These are phyloP conservation scores for Saccharomyces uvarum DNA, from an alignment of 1,139 yeast genomes.

Conservation along the genomic window DNA sequence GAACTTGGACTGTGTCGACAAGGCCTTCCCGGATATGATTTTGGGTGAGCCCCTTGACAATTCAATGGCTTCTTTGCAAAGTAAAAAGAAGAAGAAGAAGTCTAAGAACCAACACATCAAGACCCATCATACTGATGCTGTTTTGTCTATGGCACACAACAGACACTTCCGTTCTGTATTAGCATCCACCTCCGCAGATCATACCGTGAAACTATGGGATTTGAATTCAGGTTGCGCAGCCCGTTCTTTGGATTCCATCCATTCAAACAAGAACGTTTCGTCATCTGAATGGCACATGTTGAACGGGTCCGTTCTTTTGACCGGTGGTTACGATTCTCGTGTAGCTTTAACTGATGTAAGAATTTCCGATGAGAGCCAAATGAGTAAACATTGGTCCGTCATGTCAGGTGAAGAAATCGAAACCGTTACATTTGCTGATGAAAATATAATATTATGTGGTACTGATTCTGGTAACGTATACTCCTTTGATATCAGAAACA, in stretches of 20 bases:
- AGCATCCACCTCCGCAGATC: slow-evolving; percentile 93
- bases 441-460: slow-evolving; percentile 73
- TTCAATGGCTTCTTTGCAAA: slow-evolving; percentile 37
- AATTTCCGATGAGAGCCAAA: slow-evolving; percentile 51
- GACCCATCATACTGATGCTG: slow-evolving; percentile 90
- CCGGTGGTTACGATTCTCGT: slow-evolving; percentile 88
- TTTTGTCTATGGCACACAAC: slow-evolving; percentile 79
- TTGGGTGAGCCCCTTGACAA: slow-evolving; percentile 68
- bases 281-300: slow-evolving; percentile 77
- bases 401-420: slow-evolving; percentile 76
- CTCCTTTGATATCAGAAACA: slow-evolving; percentile 73
- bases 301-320: slow-evolving; percentile 69
- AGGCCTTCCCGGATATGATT: slow-evolving; percentile 89
- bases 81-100: slow-evolving; percentile 46
- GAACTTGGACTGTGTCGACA: slow-evolving; percentile 88
- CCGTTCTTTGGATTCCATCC: slow-evolving; percentile 47
- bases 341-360: slow-evolving; percentile 81
- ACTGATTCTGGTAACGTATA: slow-evolving; percentile 88
- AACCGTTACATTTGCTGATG: slow-evolving; percentile 63
- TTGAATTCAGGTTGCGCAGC: slow-evolving; percentile 68
- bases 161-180: slow-evolving; percentile 73
- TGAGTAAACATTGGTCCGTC: slow-evolving; percentile 58
- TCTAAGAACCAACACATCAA: slow-evolving; percentile 49
- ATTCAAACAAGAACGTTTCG: slow-evolving; percentile 64
- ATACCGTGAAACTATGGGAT: slow-evolving; percentile 94